phyloP scores from a whole-genome alignment of 2,329 filamentous ascomycete species.

The Pestalotiopsis sp. region DNA sequence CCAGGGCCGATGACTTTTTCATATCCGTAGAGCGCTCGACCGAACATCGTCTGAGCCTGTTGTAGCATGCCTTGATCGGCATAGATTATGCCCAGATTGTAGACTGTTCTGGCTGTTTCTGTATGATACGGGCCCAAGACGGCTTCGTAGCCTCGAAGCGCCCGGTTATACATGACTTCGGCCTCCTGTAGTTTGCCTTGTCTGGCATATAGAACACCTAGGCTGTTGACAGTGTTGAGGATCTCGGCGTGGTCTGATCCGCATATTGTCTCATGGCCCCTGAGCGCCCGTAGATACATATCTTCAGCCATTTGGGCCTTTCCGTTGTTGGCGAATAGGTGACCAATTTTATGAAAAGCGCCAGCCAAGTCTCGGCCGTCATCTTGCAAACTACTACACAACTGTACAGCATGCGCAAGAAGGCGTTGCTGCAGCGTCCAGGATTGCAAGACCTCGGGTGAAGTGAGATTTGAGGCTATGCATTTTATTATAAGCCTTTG shows the following conservation, averaged over 20 bases:
- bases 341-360: conserved; percentile 12
- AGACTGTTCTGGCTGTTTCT: conserved; percentile 14
- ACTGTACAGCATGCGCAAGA: conserved; percentile 18
- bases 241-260: conserved; percentile 10
- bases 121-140: conserved; percentile 2
- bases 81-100: conserved; percentile 33
- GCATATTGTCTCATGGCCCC: conserved; percentile 1
- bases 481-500: conserved; percentile 17
- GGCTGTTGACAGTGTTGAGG: conserved; percentile 19
- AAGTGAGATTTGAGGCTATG: conserved; percentile 19
- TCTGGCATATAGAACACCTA: conserved; percentile 8
- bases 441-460: conserved; percentile 8
- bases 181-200: conserved; percentile 6
- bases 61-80: conserved; percentile 23
- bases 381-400: conserved; percentile 8
- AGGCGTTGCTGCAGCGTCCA: conserved; percentile 22
- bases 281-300: conserved; percentile 5
- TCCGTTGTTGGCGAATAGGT: background rate
- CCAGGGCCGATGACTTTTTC: background rate
- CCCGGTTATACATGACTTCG: conserved; percentile 9
- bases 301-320: background rate
- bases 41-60: conserved; percentile 31
- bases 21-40: conserved; percentile 30
- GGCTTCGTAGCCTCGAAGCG: conserved; percentile 9
- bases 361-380: conserved; percentile 14